These are phyloP conservation scores for Talaromyces funiculosus DNA, from an alignment of 2,329 filamentous ascomycete genomes.

Conservation along the genomic window DNA sequence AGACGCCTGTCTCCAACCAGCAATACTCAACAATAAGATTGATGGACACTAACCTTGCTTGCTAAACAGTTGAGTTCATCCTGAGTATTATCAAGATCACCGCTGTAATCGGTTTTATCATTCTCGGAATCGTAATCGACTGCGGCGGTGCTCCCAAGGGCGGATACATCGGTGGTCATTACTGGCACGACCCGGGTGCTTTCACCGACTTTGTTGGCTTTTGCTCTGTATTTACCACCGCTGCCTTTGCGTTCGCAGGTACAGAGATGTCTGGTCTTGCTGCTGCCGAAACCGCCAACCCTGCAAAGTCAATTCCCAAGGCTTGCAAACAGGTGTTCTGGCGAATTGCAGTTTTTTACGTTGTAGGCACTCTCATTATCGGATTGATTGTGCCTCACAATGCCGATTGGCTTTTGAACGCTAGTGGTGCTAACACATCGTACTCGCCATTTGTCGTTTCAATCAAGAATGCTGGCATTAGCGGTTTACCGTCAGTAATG, in stretches of 20 bases:
- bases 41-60: neutral
- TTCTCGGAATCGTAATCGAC: conserved; percentile 66
- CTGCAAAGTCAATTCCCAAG: conserved; percentile 45
- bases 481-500: conserved; percentile 58
- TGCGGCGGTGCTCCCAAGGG: conserved; percentile 38
- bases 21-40: too few species aligned
- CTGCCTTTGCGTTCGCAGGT: conserved; percentile 54
- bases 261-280: conserved; percentile 51
- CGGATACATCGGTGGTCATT: conserved; percentile 36
- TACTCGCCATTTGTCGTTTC: conserved; percentile 64
- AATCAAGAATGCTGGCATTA: conserved; percentile 56
- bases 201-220: conserved; percentile 49
- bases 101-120: conserved; percentile 59
- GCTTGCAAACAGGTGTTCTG: conserved; percentile 49
- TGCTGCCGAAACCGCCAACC: conserved; percentile 49
- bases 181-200: conserved; percentile 35
- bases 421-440: conserved; percentile 36
- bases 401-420: conserved; percentile 37
- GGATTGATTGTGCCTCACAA: conserved; percentile 42
- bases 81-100: conserved; percentile 54
- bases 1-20: neutral
- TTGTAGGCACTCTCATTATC: conserved; percentile 42
- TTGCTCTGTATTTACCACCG: conserved; percentile 52
- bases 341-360: conserved; percentile 48
- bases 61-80: conserved; percentile 49